Conservation (phyloP, 371 early-diverging fungal species). For the Syncephalis plumigaleata region DNA sequence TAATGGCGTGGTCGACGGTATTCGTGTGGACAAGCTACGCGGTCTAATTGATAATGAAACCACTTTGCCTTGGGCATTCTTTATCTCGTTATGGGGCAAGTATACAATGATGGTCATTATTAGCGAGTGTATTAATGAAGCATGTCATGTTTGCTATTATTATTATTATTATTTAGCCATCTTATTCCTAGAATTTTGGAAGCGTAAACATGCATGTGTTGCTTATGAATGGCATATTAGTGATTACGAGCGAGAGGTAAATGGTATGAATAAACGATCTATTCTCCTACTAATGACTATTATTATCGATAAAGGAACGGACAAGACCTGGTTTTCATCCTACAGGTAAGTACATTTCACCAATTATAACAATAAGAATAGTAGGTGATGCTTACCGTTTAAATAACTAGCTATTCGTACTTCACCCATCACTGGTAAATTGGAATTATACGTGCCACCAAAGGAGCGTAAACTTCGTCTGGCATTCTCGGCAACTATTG, state of each 20-base stretch:
- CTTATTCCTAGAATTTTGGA: constrained; percentile 43
- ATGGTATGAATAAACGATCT: constrained; percentile 1
- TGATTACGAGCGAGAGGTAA: constrained; percentile 16
- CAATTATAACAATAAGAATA: too few relatives aligned
- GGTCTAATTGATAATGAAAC: constrained; percentile 28
- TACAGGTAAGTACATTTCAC: constrained; percentile 4
- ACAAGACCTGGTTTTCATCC: constrained; percentile 28
- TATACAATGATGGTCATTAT: background rate
- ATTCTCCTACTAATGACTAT: constrained; percentile 2
- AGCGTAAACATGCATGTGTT: constrained; percentile 22
- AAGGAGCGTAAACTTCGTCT: constrained; percentile 9
- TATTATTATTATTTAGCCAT: constrained; percentile 14
- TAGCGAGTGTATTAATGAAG: background rate
- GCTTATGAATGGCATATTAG: constrained; percentile 32
- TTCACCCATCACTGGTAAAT: constrained; percentile 25
- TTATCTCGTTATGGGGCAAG: constrained; percentile 28
- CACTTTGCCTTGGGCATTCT: constrained; percentile 26
- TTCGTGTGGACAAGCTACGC: constrained; percentile 1
- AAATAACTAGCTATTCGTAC: constrained; percentile 6
- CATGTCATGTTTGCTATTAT: too few relatives aligned
- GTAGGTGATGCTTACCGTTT: too few relatives aligned
- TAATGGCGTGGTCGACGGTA: constrained; percentile 1
- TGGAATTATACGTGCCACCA: constrained; percentile 21
- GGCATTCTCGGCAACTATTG: constrained; percentile 10
- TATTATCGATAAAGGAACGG: constrained; percentile 12